These are phyloP conservation scores for Populus ilicifolia DNA, from an alignment of 345 rosid species.

Conservation along the genomic window DNA sequence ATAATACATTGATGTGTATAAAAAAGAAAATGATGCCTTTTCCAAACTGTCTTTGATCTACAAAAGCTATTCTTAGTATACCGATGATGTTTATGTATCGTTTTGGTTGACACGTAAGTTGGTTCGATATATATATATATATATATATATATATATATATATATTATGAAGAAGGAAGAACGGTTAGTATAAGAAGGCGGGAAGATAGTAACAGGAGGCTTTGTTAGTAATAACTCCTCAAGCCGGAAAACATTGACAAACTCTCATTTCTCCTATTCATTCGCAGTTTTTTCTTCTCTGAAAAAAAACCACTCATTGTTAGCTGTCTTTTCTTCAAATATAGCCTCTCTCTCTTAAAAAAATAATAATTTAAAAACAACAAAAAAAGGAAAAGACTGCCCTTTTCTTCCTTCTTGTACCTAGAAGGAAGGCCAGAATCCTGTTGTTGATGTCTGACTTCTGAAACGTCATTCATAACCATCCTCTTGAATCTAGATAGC, in stretches of 20 bases:
- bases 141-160: too few species aligned
- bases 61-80: too few species aligned
- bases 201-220: background rate
- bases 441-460: background rate
- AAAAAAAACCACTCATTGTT: conserved; percentile 27
- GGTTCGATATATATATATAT: too few species aligned
- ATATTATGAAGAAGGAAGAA: background rate
- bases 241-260: conserved; percentile 21
- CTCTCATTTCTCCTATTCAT: conserved; percentile 35
- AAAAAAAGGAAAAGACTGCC: background rate
- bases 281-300: conserved; percentile 13
- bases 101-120: too few species aligned
- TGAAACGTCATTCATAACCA: background rate
- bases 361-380: background rate
- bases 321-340: background rate
- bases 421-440: background rate
- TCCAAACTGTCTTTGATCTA: too few species aligned
- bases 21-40: too few species aligned
- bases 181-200: background rate
- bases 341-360: background rate
- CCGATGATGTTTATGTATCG: too few species aligned
- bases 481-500: background rate
- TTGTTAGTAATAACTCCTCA: background rate
- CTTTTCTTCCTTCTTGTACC: too few species aligned
- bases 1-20: background rate